Conservation (phyloP, 306 rosid genomes). For the Amphicarpaea edgeworthii region DNA sequence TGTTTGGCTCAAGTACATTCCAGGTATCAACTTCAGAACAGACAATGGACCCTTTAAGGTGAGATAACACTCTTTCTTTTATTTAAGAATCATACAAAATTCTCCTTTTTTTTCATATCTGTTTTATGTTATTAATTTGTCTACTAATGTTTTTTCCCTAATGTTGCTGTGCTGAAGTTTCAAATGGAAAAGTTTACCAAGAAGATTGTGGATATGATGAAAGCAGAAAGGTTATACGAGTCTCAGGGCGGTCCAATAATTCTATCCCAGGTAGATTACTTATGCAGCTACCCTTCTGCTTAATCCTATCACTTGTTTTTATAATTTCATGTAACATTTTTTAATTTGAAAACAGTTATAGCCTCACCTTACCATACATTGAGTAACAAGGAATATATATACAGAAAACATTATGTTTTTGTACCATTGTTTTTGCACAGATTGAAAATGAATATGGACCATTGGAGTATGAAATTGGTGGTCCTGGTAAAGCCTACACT, state of each 20-base stretch:
- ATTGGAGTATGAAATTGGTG: conserved; percentile 84
- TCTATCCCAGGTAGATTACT: conserved; percentile 82
- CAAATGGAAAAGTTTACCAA: conserved; percentile 88
- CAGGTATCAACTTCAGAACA: conserved; percentile 91
- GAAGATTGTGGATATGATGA: conserved; percentile 94
- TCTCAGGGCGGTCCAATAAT: conserved; percentile 96
- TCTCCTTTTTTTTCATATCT: conserved; percentile 5
- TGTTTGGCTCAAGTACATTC: conserved; percentile 97
- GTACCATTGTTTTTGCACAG: conserved; percentile 54
- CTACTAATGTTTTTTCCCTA: conserved; percentile 21
- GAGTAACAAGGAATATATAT: conserved; percentile 18
- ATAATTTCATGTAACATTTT: background rate
- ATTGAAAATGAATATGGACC: conserved; percentile 99
- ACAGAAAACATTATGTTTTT: conserved; percentile 40
- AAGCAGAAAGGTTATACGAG: conserved; percentile 87
- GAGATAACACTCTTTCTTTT: conserved; percentile 36
- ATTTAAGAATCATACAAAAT: conserved; percentile 7
- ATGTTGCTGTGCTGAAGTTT: conserved; percentile 55
- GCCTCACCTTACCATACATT: conserved; percentile 9
- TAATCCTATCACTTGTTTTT: conserved; percentile 4
- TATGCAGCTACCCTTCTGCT: conserved; percentile 26
- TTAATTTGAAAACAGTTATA: background rate
- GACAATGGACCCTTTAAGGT: conserved; percentile 96
- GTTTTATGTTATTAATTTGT: conserved; percentile 20
- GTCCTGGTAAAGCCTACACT: conserved; percentile 81